Evolutionary conservation across 176 grass and related monocot genomes (phyloP).

Genomic region (Cocos nucifera): DNA sequence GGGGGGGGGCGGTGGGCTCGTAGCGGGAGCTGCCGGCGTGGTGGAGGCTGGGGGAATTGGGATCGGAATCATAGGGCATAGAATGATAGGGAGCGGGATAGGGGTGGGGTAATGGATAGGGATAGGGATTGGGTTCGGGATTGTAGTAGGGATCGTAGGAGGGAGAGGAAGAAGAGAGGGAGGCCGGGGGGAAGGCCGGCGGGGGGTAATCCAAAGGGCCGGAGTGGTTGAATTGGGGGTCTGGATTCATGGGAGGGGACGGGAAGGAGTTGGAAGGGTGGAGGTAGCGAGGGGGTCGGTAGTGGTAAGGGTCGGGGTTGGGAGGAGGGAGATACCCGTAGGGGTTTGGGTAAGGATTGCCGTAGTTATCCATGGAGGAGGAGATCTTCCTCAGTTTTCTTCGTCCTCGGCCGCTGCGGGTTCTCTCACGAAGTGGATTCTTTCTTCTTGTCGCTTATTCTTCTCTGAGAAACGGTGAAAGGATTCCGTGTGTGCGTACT

Average conservation of each 20-base stretch:
- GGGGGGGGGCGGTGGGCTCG: background rate
- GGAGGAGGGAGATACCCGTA: background rate
- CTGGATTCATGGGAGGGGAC: conserved; percentile 1
- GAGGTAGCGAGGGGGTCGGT: conserved; percentile 22
- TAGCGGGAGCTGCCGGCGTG: background rate
- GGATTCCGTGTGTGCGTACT: no score
- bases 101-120: background rate
- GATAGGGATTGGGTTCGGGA: background rate
- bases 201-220: conserved; percentile 34
- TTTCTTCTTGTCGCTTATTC: no score
- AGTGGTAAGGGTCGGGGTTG: background rate
- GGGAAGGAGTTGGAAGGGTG: conserved; percentile 33
- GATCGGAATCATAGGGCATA: background rate
- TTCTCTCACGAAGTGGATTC: no score
- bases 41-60: conserved; percentile 5
- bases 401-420: no score
- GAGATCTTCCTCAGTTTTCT: no score
- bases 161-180: conserved; percentile 1
- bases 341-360: background rate
- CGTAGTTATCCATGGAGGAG: background rate
- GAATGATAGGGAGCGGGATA: background rate
- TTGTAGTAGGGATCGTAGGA: conserved; percentile 22
- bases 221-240: conserved; percentile 35
- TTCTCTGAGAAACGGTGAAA: no score
- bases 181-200: conserved; percentile 18